phyloP scores from a whole-genome alignment of 495 filamentous ascomycete species.

The Penicillium ochrochloron region DNA sequence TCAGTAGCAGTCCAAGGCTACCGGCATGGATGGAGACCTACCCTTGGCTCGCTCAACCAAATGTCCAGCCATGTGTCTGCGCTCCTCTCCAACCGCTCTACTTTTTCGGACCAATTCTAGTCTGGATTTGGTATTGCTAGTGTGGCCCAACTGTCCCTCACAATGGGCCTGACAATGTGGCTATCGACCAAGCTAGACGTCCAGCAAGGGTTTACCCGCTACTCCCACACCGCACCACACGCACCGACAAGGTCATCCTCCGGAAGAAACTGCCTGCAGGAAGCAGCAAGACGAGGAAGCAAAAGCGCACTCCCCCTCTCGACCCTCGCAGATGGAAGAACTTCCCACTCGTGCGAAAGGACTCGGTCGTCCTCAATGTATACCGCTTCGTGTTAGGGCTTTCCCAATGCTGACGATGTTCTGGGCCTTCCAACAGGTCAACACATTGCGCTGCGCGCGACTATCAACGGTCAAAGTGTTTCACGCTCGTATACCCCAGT shows the following conservation, averaged over 20 bases:
- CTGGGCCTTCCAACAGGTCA: conserved; percentile 58
- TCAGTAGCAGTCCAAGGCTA: background rate
- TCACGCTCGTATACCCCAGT: conserved; percentile 42
- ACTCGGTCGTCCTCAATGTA: conserved; percentile 46
- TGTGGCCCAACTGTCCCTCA: conserved; percentile 36
- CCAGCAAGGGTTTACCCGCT: conserved; percentile 33
- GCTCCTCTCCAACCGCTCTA: background rate
- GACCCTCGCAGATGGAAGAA: background rate
- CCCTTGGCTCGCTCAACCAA: background rate
- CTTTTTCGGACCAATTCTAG: background rate
- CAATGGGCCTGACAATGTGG: conserved; percentile 24
- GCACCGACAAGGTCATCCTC: conserved; percentile 18
- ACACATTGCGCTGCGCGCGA: conserved; percentile 49
- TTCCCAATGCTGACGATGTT: conserved; percentile 42
- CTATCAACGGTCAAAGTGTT: conserved; percentile 41
- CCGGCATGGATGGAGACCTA: background rate
- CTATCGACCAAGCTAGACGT: conserved; percentile 31
- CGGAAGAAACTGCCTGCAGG: conserved; percentile 11
- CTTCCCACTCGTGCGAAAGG: conserved; percentile 51
- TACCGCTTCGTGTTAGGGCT: conserved; percentile 53
- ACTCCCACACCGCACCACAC: conserved; percentile 25
- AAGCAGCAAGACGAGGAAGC: conserved; percentile 47
- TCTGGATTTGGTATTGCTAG: background rate
- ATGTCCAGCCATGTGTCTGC: background rate
- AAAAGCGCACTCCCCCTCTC: conserved; percentile 23